Conservation (phyloP, 225 moss, liverwort and hornwort species). For the Polytrichum commune region DNA sequence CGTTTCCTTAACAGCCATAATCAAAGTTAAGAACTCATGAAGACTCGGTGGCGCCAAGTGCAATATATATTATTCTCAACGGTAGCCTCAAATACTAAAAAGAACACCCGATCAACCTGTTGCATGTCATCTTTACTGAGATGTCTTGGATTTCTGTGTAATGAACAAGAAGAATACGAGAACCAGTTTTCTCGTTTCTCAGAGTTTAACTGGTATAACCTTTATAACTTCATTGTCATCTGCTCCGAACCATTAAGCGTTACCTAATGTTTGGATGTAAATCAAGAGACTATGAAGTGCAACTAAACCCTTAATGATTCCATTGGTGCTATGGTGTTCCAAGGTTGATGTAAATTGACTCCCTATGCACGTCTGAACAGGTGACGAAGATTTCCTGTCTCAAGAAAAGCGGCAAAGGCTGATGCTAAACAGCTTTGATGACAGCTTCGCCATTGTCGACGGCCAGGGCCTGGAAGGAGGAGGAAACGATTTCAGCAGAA, state of each 20-base stretch:
- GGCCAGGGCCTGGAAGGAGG: conserved; percentile 38
- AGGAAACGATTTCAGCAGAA: conserved; percentile 36
- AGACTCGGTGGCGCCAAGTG: too few species aligned
- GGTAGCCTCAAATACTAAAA: too few species aligned
- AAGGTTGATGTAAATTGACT: too few species aligned
- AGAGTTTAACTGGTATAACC: background rate
- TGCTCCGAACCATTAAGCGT: background rate
- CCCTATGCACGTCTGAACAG: conserved; percentile 11
- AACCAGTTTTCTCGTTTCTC: background rate
- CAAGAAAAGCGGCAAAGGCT: conserved; percentile 60
- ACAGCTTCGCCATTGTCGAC: conserved; percentile 54
- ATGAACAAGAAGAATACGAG: conserved; percentile 1
- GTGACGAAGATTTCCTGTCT: conserved; percentile 47
- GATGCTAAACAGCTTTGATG: conserved; percentile 54
- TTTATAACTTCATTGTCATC: conserved; percentile 1
- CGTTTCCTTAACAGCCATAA: too few species aligned
- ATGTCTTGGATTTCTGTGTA: background rate
- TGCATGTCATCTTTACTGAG: too few species aligned
- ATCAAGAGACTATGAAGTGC: conserved; percentile 10
- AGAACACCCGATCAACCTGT: too few species aligned
- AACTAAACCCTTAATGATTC: conserved; percentile 13
- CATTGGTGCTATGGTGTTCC: background rate
- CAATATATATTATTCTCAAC: too few species aligned
- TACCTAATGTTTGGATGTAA: background rate
- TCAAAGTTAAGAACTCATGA: too few species aligned